Conservation (phyloP, 352 stramenopile species). For the Phytophthora vignae region DNA sequence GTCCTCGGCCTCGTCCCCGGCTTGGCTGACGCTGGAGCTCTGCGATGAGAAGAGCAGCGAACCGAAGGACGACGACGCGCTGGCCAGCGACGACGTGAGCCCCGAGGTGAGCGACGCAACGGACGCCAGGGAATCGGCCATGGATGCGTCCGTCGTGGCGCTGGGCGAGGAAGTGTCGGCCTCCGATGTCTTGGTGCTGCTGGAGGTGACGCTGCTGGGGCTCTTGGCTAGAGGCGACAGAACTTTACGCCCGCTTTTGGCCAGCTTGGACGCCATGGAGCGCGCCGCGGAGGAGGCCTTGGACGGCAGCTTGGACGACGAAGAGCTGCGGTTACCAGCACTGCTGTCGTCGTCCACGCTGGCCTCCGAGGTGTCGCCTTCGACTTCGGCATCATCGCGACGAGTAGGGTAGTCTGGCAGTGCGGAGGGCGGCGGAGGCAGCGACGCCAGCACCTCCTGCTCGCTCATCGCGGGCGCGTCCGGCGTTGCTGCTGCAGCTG, state of each 20-base stretch:
- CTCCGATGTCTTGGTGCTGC: conserved; percentile 3
- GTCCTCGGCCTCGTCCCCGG: conserved; percentile 15
- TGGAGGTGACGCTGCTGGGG: neutral
- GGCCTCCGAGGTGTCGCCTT: neutral
- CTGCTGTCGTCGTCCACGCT: conserved; percentile 6
- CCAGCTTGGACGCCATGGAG: conserved; percentile 65
- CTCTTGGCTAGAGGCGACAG: conserved; percentile 54
- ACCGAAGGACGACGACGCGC: conserved; percentile 51
- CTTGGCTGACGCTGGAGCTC: conserved; percentile 23
- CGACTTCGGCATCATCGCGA: neutral
- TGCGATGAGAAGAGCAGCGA: conserved; percentile 59
- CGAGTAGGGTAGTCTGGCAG: conserved; percentile 28
- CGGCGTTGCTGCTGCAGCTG: neutral
- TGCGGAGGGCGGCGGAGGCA: conserved; percentile 38
- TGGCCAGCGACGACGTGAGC: conserved; percentile 45
- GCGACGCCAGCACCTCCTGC: conserved; percentile 35
- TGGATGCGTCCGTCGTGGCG: conserved; percentile 4
- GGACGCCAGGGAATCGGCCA: conserved; percentile 25
- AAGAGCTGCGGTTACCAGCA: neutral
- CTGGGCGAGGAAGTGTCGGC: conserved; percentile 10
- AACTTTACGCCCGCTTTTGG: conserved; percentile 59
- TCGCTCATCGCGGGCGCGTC: conserved; percentile 22
- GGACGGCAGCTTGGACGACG: conserved; percentile 31
- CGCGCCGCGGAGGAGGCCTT: conserved; percentile 60
- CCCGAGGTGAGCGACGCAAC: conserved; percentile 35